Conservation (phyloP, 148 eudicot species). For the Camellia lanceoleosa region DNA sequence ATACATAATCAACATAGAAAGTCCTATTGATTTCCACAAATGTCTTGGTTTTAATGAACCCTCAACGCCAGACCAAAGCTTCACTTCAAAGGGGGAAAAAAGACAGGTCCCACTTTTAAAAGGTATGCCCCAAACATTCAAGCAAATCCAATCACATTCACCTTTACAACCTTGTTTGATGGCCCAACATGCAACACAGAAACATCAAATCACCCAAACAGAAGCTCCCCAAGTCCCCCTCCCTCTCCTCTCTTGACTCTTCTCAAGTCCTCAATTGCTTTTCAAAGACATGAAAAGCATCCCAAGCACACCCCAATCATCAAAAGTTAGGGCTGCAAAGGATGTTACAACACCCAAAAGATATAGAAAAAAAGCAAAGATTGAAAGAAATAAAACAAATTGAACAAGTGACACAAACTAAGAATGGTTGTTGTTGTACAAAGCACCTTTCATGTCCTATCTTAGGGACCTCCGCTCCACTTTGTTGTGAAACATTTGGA, state of each 20-base stretch:
- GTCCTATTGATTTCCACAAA: constrained; percentile 8
- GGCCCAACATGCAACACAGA: constrained; percentile 19
- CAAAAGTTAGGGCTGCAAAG: constrained; percentile 28
- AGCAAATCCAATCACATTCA: constrained; percentile 24
- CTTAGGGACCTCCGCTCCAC: background rate
- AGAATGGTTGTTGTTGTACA: constrained; percentile 17
- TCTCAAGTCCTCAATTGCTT: background rate
- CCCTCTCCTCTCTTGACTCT: background rate
- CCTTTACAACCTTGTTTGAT: constrained; percentile 23
- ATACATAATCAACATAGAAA: background rate
- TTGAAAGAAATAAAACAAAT: constrained; percentile 11
- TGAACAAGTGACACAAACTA: constrained; percentile 15
- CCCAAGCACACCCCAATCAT: constrained; percentile 27
- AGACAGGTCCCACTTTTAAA: constrained; percentile 19
- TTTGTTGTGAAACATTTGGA: background rate
- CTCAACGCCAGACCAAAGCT: constrained; percentile 17
- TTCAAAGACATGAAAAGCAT: constrained; percentile 16
- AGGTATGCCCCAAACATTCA: constrained; percentile 24
- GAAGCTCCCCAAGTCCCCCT: background rate
- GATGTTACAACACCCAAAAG: constrained; percentile 11
- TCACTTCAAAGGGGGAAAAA: constrained; percentile 13
- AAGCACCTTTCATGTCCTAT: background rate
- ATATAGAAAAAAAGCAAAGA: constrained; percentile 3
- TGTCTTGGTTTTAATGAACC: constrained; percentile 21
- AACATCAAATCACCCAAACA: constrained; percentile 25